Percentiles rank a stretch among this genome's conserved stretches.
Conservation (phyloP, 2,329 filamentous ascomycete genomes). For the Clonostachys chloroleuca region DNA sequence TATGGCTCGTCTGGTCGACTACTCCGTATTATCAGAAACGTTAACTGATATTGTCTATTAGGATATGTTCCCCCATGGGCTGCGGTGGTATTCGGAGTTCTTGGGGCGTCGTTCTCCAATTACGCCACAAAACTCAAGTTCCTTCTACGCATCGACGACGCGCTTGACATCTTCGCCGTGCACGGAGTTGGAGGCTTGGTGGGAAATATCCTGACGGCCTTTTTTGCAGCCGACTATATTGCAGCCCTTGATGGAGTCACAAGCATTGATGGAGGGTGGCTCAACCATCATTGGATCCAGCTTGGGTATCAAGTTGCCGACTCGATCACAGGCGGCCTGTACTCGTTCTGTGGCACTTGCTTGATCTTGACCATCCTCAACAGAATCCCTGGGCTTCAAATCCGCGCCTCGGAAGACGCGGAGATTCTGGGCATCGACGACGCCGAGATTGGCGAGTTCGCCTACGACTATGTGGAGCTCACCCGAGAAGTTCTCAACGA, state of each 20-base stretch:
- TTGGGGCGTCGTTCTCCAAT: slow-evolving; percentile 76
- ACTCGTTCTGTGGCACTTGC: slow-evolving; percentile 75
- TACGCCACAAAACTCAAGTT: slow-evolving; percentile 92
- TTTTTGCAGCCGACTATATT: slow-evolving; percentile 84
- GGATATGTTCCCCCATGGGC: slow-evolving; percentile 80
- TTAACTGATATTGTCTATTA: slow-evolving; percentile 11
- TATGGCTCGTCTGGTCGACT: too few species aligned
- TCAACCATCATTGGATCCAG: slow-evolving; percentile 81
- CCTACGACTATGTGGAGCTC: slow-evolving; percentile 91
- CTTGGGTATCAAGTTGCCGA: slow-evolving; percentile 81
- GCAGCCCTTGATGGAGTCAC: slow-evolving; percentile 71
- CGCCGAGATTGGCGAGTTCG: slow-evolving; percentile 87
- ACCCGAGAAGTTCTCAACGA: slow-evolving; percentile 52
- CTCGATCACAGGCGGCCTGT: slow-evolving; percentile 68
- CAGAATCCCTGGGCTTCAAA: slow-evolving; percentile 68
- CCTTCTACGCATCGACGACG: slow-evolving; percentile 74
- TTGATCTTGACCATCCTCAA: slow-evolving; percentile 79
- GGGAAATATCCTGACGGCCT: slow-evolving; percentile 73
- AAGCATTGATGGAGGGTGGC: slow-evolving; percentile 70
- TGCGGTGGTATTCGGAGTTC: slow-evolving; percentile 72
- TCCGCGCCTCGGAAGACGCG: slow-evolving; percentile 72
- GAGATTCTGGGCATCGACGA: slow-evolving; percentile 86
- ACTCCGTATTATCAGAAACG: neutral
- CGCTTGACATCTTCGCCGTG: slow-evolving; percentile 84
- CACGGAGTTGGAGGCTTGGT: slow-evolving; percentile 75